A percentile compares a stretch with the other conserved stretches of the same genome.
Conservation (phyloP, 306 rosid genomes). For the Sechiopsis laciniata region DNA sequence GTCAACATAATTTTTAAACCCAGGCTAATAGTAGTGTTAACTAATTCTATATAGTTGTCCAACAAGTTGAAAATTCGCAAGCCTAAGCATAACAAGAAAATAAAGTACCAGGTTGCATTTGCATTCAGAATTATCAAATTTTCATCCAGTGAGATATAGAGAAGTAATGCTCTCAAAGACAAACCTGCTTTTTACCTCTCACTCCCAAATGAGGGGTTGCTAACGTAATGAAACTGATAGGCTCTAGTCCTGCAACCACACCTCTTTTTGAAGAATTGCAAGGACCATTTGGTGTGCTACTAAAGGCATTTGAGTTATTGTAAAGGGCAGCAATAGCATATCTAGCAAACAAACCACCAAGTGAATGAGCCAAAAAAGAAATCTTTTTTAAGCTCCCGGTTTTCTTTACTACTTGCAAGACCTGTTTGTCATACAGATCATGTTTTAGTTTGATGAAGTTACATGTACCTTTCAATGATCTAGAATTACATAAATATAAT, state of each 20-base stretch:
- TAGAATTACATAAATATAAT: neutral
- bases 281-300: constrained; percentile 35
- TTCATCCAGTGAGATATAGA: constrained; percentile 13
- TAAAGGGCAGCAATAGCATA: constrained; percentile 71
- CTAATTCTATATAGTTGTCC: constrained; percentile 16
- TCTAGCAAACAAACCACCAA: constrained; percentile 95
- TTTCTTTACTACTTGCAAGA: constrained; percentile 67
- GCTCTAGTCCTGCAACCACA: constrained; percentile 76
- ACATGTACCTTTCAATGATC: constrained; percentile 24
- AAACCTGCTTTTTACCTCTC: constrained; percentile 85
- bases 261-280: constrained; percentile 44
- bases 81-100: neutral
- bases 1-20: neutral
- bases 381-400: constrained; percentile 66
- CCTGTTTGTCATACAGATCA: constrained; percentile 43
- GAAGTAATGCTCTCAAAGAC: constrained; percentile 29
- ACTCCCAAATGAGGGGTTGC: constrained; percentile 97
- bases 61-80: neutral
- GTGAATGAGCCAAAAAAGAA: constrained; percentile 90
- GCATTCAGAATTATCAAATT: neutral
- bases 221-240: constrained; percentile 81
- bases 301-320: constrained; percentile 32
- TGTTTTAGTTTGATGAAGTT: constrained; percentile 23
- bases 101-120: neutral
- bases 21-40: neutral